Conservation (phyloP, 768 basidiomycete genomes). For the Strobilomyces confusus region DNA sequence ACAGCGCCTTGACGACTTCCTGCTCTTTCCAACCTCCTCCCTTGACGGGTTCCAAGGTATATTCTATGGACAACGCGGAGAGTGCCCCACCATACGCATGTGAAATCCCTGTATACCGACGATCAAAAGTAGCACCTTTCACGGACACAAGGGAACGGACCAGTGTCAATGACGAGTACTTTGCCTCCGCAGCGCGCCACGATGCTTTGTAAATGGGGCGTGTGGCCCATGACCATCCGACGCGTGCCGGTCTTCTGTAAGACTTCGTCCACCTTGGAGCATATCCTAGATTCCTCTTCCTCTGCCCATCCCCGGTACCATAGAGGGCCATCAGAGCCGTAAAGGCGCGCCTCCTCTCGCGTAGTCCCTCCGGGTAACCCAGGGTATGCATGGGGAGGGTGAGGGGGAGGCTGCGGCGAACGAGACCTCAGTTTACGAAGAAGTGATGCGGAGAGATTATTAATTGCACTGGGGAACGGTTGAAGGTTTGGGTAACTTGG, state of each 20-base stretch:
- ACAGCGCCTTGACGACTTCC: conserved; percentile 34
- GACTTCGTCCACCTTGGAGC: conserved; percentile 67
- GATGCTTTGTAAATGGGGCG: conserved; percentile 86
- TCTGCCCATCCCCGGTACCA: conserved; percentile 97
- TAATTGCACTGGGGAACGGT: conserved; percentile 84
- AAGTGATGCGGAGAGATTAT: conserved; percentile 65
- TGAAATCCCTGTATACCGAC: conserved; percentile 63
- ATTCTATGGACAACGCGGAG: conserved; percentile 84
- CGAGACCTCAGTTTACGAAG: conserved; percentile 67
- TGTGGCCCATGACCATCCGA: conserved; percentile 95
- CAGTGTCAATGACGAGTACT: conserved; percentile 94
- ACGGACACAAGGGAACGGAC: conserved; percentile 32
- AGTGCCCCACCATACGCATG: conserved; percentile 93
- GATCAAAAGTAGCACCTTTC: conserved; percentile 8
- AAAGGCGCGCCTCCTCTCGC: conserved; percentile 63
- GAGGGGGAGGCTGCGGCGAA: conserved; percentile 62
- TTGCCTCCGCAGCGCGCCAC: conserved; percentile 86
- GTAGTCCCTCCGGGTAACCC: conserved; percentile 67
- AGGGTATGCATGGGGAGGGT: conserved; percentile 75
- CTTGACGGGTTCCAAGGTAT: conserved; percentile 66
- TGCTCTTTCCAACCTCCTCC: conserved; percentile 34
- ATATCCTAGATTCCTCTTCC: conserved; percentile 64
- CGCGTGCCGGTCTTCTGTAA: conserved; percentile 73
- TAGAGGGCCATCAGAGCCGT: conserved; percentile 74
- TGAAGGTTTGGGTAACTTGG: conserved; percentile 68